A percentile compares a stretch with the other conserved stretches of the same genome.
These are phyloP conservation scores for Musa acuminata DNA, from an alignment of 176 grass and related monocot species.

Conservation along the genomic window DNA sequence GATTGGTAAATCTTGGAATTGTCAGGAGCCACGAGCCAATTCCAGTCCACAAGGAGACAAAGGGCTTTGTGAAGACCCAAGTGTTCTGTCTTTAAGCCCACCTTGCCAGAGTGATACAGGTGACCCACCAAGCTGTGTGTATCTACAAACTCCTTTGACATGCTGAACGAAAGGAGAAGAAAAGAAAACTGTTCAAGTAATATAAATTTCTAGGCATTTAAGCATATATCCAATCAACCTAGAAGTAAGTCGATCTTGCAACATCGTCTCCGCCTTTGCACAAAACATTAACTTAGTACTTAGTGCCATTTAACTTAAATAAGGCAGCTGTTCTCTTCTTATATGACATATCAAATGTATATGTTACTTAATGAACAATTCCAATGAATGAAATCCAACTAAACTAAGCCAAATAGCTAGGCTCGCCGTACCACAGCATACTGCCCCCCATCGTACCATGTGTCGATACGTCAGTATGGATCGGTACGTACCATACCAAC, in stretches of 20 bases:
- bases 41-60: conserved; percentile 92
- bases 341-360: not conserved
- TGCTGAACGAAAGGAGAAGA: conserved; percentile 20
- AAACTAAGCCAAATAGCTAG: too few relatives aligned
- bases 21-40: conserved; percentile 71
- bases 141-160: conserved; percentile 57
- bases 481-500: too few relatives aligned
- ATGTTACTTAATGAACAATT: too few relatives aligned
- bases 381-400: too few relatives aligned
- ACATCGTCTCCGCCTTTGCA: not conserved
- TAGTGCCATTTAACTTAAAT: not conserved
- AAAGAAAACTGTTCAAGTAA: not conserved
- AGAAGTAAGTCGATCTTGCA: not conserved
- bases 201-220: not conserved
- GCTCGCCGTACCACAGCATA: too few relatives aligned
- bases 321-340: not conserved
- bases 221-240: not conserved
- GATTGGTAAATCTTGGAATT: conserved; percentile 26
- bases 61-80: conserved; percentile 84
- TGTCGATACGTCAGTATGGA: too few relatives aligned
- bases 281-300: not conserved
- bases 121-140: conserved; percentile 41
- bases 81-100: conserved; percentile 71
- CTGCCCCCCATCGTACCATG: too few relatives aligned
- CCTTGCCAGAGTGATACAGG: conserved; percentile 52